Percentiles rank a stretch among this genome's conserved stretches.
phyloP scores from a whole-genome alignment of 2,329 filamentous ascomycete genomes.

The Grosmannia huntii region DNA sequence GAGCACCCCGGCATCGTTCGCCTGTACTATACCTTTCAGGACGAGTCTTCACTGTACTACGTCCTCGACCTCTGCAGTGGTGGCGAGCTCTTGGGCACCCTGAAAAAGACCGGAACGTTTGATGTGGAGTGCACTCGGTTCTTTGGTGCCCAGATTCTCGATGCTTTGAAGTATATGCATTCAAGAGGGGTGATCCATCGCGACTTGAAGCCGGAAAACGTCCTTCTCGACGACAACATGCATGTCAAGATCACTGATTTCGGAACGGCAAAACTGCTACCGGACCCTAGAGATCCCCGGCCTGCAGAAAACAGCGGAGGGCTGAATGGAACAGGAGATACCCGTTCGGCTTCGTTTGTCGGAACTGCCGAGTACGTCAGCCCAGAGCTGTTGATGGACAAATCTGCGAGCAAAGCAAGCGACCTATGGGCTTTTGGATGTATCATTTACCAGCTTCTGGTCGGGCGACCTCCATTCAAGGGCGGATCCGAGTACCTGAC shows the following conservation, averaged over 20 bases:
- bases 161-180: conserved; percentile 97
- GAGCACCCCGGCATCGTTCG: conserved; percentile 95
- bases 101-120: conserved; percentile 92
- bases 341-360: conserved; percentile 84
- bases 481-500: conserved; percentile 91
- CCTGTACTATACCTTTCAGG: conserved; percentile 97
- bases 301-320: conserved; percentile 20
- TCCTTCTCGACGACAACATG: conserved; percentile 88
- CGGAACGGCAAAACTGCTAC: conserved; percentile 89
- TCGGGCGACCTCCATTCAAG: conserved; percentile 96
- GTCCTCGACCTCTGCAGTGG: conserved; percentile 88
- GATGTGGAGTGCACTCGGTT: conserved; percentile 90
- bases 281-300: conserved; percentile 37
- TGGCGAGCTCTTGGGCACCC: conserved; percentile 78
- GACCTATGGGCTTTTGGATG: conserved; percentile 98
- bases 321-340: conserved; percentile 35
- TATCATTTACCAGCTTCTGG: conserved; percentile 89
- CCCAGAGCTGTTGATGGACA: conserved; percentile 89
- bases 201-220: conserved; percentile 94
- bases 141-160: conserved; percentile 90
- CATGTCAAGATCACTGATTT: conserved; percentile 99
- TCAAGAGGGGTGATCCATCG: conserved; percentile 89
- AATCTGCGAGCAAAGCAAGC: conserved; percentile 94
- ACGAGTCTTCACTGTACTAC: conserved; percentile 91
- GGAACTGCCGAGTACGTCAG: conserved; percentile 98